Evolutionary conservation across 257 asterid species (phyloP).

Genomic region (Solanum piurae): DNA sequence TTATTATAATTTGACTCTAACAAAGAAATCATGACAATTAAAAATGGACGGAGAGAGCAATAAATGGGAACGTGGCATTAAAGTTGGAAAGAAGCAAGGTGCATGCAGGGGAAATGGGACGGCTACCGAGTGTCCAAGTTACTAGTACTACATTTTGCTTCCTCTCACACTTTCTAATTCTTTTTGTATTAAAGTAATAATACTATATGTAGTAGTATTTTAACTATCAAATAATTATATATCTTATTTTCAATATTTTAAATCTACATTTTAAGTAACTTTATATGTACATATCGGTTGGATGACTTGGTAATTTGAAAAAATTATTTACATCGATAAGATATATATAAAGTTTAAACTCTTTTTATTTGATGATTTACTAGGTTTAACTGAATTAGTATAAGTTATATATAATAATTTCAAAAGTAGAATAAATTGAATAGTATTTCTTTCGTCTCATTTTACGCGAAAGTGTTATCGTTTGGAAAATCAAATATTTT

Average conservation of each 20-base stretch:
- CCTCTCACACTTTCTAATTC: not conserved
- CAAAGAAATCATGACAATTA: fast-evolving
- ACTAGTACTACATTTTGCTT: conserved; percentile 8
- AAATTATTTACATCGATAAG: fast-evolving
- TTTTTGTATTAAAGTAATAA: not conserved
- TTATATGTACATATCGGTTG: not conserved
- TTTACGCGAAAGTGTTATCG: not conserved
- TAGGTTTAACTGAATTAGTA: not conserved
- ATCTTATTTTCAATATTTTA: not conserved
- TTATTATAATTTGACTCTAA: fast-evolving
- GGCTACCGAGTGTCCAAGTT: conserved; percentile 19
- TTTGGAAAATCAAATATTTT: not conserved
- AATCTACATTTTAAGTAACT: not conserved
- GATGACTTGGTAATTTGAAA: not conserved
- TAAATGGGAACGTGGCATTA: not conserved
- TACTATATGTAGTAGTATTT: not conserved
- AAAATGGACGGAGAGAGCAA: fast-evolving
- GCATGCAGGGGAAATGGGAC: not conserved
- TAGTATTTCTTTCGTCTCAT: not conserved
- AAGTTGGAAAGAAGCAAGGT: not conserved
- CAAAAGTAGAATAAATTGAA: not conserved
- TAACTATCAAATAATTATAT: not conserved
- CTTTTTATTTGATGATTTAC: not conserved
- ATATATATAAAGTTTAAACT: not conserved
- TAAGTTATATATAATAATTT: not conserved